Evolutionary conservation across 495 filamentous ascomycete genomes (phyloP).

Genomic region (Terfezia claveryi): DNA sequence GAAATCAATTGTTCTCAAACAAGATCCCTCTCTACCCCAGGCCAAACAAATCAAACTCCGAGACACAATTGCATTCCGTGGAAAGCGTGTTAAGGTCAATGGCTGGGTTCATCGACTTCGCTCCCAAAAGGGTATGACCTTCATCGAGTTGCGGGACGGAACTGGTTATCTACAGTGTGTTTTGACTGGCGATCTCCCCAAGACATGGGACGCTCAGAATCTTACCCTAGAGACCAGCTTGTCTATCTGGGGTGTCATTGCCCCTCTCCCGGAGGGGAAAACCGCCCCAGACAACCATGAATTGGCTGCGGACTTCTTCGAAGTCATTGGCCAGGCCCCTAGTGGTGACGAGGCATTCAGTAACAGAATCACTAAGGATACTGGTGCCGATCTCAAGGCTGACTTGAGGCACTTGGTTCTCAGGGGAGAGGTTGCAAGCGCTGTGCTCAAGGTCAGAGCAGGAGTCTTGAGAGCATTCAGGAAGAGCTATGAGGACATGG

Average conservation of each 20-base stretch:
- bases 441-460: constrained; percentile 80
- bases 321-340: constrained; percentile 61
- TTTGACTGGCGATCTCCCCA: constrained; percentile 51
- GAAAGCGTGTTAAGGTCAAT: constrained; percentile 49
- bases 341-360: constrained; percentile 86
- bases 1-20: constrained; percentile 60
- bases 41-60: constrained; percentile 48
- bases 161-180: constrained; percentile 82
- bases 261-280: constrained; percentile 52
- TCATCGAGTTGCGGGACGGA: constrained; percentile 71
- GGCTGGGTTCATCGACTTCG: constrained; percentile 73
- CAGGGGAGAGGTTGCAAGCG: constrained; percentile 65
- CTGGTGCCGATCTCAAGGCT: constrained; percentile 58
- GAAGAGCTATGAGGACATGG: constrained; percentile 54
- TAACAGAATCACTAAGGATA: constrained; percentile 62
- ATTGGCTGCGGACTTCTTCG: constrained; percentile 83
- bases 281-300: constrained; percentile 75
- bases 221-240: constrained; percentile 80
- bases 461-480: constrained; percentile 67
- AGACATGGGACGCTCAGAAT: constrained; percentile 76
- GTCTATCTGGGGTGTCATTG: constrained; percentile 72
- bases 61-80: constrained; percentile 46
- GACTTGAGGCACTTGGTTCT: constrained; percentile 84
- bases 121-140: constrained; percentile 67
- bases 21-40: constrained; percentile 59